phyloP scores from a whole-genome alignment of 2,329 filamentous ascomycete genomes.

The Stagonosporopsis cucurbitacearum region DNA sequence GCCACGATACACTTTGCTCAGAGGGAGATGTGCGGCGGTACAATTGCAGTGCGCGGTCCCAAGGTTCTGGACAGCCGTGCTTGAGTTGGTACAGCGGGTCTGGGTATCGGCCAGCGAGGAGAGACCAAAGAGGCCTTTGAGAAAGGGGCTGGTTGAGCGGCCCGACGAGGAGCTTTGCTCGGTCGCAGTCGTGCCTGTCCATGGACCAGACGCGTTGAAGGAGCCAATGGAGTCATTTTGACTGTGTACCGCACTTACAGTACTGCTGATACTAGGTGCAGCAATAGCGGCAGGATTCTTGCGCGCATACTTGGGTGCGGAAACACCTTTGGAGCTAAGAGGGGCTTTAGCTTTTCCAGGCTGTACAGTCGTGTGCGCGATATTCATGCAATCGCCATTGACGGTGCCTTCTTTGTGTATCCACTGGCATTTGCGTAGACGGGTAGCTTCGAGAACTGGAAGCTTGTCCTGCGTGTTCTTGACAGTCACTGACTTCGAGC shows the following conservation, averaged over 20 bases:
- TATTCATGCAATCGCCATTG: constrained; percentile 22
- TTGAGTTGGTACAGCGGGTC: background rate
- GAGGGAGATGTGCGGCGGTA: background rate
- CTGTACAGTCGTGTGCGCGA: constrained; percentile 22
- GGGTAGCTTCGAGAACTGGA: constrained; percentile 1
- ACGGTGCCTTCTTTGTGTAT: constrained; percentile 32
- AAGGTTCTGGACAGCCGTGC: background rate
- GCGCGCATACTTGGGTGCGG: background rate
- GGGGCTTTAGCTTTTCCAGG: constrained; percentile 6
- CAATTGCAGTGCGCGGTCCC: background rate
- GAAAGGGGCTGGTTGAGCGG: constrained; percentile 2
- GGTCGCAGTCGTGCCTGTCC: background rate
- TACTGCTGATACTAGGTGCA: constrained; percentile 1
- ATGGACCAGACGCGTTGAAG: background rate
- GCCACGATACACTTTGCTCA: constrained; percentile 9
- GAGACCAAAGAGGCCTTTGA: constrained; percentile 8
- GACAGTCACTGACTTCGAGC: background rate
- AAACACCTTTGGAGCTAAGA: background rate
- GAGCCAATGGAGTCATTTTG: background rate
- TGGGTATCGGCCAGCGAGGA: constrained; percentile 1
- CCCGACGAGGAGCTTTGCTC: background rate
- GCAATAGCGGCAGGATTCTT: constrained; percentile 1
- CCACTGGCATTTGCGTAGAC: constrained; percentile 30
- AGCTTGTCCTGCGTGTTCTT: constrained; percentile 2
- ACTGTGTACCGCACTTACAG: background rate